A percentile compares a stretch with the other conserved stretches of the same genome.
phyloP scores from a whole-genome alignment of 495 filamentous ascomycete genomes.

The Neurospora intermedia region DNA sequence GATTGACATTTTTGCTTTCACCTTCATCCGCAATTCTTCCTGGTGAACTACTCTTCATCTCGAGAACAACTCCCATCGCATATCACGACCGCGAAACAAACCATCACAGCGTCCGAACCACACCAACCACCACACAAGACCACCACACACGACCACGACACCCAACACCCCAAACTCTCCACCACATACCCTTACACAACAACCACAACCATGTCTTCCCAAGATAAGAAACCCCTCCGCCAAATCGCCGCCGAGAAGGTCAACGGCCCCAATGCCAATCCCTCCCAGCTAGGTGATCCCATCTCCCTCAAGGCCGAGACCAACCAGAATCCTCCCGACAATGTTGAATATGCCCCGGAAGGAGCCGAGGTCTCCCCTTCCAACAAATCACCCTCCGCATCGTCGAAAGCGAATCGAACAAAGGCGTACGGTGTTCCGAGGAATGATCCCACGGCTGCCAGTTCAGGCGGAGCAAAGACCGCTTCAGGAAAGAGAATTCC shows the following conservation, averaged over 20 bases:
- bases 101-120: background rate
- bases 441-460: background rate
- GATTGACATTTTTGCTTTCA: background rate
- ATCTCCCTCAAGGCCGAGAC: slow-evolving; percentile 34
- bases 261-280: slow-evolving; percentile 26
- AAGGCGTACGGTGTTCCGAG: background rate
- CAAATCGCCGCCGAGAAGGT: slow-evolving; percentile 25
- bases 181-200: background rate
- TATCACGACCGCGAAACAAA: background rate
- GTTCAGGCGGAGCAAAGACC: background rate
- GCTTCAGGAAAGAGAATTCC: background rate
- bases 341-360: background rate
- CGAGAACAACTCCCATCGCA: background rate
- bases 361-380: background rate
- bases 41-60: too few relatives aligned
- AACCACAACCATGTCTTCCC: background rate
- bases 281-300: slow-evolving; percentile 31
- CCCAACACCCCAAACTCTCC: background rate
- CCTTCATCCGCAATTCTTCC: background rate
- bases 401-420: background rate
- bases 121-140: background rate
- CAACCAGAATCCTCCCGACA: background rate
- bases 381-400: background rate
- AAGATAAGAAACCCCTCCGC: slow-evolving; percentile 12
- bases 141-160: background rate